These are phyloP conservation scores for Suhomyces bokatorum DNA, from an alignment of 1,139 yeast species.

Conservation along the genomic window DNA sequence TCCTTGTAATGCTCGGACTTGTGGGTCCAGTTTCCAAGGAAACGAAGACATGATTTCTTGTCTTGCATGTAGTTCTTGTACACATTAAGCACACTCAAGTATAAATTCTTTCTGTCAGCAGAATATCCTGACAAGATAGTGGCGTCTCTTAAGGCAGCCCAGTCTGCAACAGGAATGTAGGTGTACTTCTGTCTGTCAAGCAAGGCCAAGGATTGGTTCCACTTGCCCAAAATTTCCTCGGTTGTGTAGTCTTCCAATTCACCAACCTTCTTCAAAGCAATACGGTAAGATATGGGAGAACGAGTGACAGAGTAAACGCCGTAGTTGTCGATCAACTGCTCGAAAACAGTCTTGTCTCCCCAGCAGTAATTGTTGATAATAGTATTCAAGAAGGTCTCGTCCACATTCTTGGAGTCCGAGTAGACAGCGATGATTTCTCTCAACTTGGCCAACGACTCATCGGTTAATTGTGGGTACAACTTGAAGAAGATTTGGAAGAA, in stretches of 20 bases:
- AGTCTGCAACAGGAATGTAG: conserved; percentile 79
- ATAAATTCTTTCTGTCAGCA: conserved; percentile 53
- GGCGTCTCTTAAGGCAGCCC: conserved; percentile 84
- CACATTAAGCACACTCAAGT: conserved; percentile 56
- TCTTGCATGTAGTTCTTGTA: conserved; percentile 50
- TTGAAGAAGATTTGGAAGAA: conserved; percentile 70
- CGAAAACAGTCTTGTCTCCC: conserved; percentile 65
- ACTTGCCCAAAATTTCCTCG: conserved; percentile 55
- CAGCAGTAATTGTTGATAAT: conserved; percentile 69
- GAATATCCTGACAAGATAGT: conserved; percentile 53
- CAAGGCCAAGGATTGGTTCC: conserved; percentile 58
- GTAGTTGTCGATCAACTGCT: conserved; percentile 64
- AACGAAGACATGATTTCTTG: conserved; percentile 30
- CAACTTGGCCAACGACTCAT: conserved; percentile 58
- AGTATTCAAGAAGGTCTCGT: conserved; percentile 79
- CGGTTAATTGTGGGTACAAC: conserved; percentile 53
- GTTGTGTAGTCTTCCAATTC: conserved; percentile 54
- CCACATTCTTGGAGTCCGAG: conserved; percentile 57
- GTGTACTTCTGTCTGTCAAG: conserved; percentile 56
- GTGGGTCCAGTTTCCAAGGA: conserved; percentile 37
- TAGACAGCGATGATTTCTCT: conserved; percentile 59
- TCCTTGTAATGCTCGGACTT: conserved; percentile 24
- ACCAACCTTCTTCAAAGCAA: conserved; percentile 74
- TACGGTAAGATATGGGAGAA: conserved; percentile 74
- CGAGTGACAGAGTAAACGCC: conserved; percentile 57